These are phyloP conservation scores for Annulohypoxylon maeteangense DNA, from an alignment of 495 filamentous ascomycete species.

Conservation along the genomic window DNA sequence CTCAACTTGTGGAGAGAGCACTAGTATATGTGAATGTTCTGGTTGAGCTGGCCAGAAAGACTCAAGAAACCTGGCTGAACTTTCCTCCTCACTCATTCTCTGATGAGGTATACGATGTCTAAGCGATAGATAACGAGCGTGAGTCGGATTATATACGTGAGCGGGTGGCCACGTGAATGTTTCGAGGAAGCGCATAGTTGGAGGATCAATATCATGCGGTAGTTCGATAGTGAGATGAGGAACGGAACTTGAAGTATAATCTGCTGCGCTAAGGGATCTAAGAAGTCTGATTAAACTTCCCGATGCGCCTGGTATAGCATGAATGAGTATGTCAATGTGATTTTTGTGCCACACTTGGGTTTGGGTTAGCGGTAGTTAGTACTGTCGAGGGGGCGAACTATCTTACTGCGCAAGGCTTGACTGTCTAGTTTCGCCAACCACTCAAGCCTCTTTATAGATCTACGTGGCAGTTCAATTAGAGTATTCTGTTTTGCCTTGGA, in stretches of 20 bases:
- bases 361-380: slow-evolving; percentile 35
- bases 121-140: slow-evolving; percentile 67
- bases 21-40: slow-evolving; percentile 72
- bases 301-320: slow-evolving; percentile 72
- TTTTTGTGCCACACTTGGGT: slow-evolving; percentile 76
- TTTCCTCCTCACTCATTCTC: slow-evolving; percentile 66
- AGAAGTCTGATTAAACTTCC: slow-evolving; percentile 79
- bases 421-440: slow-evolving; percentile 84
- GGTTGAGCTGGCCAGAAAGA: slow-evolving; percentile 79
- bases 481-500: slow-evolving; percentile 55
- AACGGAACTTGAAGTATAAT: slow-evolving; percentile 70
- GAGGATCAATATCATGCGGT: slow-evolving; percentile 69
- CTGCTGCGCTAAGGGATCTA: slow-evolving; percentile 74
- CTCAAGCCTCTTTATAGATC: slow-evolving; percentile 66
- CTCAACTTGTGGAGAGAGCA: slow-evolving; percentile 80
- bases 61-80: slow-evolving; percentile 77
- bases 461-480: slow-evolving; percentile 74
- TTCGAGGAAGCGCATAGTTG: slow-evolving; percentile 68
- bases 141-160: slow-evolving; percentile 49
- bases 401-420: slow-evolving; percentile 71
- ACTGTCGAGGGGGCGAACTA: not conserved
- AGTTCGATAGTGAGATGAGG: slow-evolving; percentile 86
- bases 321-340: slow-evolving; percentile 79
- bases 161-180: slow-evolving; percentile 71
- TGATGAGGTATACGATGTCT: slow-evolving; percentile 72